Percentiles rank a stretch among this genome's conserved stretches.
Conservation (phyloP, 495 filamentous ascomycete species). For the Talaromyces proteolyticus region DNA sequence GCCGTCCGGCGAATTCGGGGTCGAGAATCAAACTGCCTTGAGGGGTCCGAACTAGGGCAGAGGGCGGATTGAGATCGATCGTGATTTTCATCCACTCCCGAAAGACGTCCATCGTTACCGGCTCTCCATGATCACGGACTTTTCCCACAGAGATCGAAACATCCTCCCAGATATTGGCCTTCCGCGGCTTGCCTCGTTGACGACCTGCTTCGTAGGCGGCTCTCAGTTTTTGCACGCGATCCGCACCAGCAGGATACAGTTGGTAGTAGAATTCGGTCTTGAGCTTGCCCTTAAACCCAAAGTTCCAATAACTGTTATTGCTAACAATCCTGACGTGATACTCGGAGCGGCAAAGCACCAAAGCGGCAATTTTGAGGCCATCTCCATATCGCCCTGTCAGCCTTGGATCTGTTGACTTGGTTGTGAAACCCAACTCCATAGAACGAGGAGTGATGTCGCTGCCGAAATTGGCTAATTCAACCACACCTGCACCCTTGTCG, state of each 20-base stretch:
- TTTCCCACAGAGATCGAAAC: background rate
- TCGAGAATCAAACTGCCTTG: slow-evolving; percentile 3
- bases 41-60: background rate
- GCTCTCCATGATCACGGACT: background rate
- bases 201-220: background rate
- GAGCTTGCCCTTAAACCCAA: background rate
- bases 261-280: background rate
- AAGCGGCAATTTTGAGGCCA: slow-evolving; percentile 9
- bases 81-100: background rate
- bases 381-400: slow-evolving; percentile 1
- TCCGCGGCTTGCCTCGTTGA: background rate
- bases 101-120: background rate
- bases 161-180: background rate
- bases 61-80: background rate
- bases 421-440: background rate
- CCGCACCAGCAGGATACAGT: background rate
- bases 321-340: background rate
- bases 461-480: background rate
- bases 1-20: background rate
- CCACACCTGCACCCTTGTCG: background rate
- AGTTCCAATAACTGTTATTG: slow-evolving; percentile 2
- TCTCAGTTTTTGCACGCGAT: background rate
- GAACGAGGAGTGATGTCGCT: background rate
- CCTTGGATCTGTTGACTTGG: background rate
- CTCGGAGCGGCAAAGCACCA: background rate